Conservation (phyloP, 768 basidiomycete genomes). For the Tricholoma sp. region DNA sequence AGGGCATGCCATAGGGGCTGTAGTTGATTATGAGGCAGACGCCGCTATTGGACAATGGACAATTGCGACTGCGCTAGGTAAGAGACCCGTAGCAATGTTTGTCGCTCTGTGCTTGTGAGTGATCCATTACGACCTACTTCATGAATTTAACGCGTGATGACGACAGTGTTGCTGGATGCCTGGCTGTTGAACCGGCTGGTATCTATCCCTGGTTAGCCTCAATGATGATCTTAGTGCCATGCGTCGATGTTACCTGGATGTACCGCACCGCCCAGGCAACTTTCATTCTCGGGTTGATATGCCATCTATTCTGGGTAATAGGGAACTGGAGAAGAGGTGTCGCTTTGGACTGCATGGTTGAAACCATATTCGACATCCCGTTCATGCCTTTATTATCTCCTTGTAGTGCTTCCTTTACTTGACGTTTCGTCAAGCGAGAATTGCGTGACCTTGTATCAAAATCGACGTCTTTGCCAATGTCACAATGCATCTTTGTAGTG, state of each 20-base stretch:
- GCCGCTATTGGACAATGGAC: slow-evolving; percentile 8
- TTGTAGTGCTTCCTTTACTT: too few relatives aligned
- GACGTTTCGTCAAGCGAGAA: too few relatives aligned
- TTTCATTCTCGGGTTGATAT: slow-evolving; percentile 5
- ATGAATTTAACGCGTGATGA: background rate
- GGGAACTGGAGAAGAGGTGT: background rate
- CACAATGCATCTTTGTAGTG: too few relatives aligned
- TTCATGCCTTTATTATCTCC: background rate
- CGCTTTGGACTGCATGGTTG: background rate
- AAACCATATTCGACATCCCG: background rate
- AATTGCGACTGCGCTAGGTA: slow-evolving; percentile 9
- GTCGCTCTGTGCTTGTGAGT: slow-evolving; percentile 12
- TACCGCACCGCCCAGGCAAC: slow-evolving; percentile 7
- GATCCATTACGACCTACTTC: background rate
- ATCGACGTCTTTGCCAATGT: too few relatives aligned
- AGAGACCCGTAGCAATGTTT: slow-evolving; percentile 7
- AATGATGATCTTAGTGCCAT: slow-evolving; percentile 6
- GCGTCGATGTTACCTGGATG: slow-evolving; percentile 4
- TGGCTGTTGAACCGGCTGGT: background rate
- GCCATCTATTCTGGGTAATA: slow-evolving; percentile 4
- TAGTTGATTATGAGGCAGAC: slow-evolving; percentile 11
- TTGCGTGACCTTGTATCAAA: too few relatives aligned
- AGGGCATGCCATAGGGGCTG: slow-evolving; percentile 12
- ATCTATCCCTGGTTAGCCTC: background rate
- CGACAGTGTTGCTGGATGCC: background rate